Evolutionary conservation across 2,329 filamentous ascomycete species (phyloP).

Genomic region (Tolypocladium sp.): DNA sequence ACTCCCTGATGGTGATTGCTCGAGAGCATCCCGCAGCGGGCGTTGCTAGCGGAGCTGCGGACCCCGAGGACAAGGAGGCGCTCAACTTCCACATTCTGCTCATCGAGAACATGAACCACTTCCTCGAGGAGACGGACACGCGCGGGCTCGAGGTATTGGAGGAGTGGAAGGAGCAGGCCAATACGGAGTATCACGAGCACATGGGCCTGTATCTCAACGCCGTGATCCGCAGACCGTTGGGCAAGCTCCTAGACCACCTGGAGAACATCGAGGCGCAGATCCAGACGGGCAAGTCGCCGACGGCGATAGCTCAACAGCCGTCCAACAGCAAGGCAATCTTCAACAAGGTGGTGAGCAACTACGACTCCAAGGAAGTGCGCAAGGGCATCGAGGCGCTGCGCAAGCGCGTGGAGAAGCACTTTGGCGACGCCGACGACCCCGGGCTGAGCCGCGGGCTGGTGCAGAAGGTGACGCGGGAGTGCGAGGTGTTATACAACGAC

Average conservation of each 20-base stretch:
- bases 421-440: constrained; percentile 78
- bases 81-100: constrained; percentile 95
- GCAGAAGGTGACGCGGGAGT: constrained; percentile 47
- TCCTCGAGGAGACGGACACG: constrained; percentile 81
- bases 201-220: constrained; percentile 79
- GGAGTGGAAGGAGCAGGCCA: constrained; percentile 73
- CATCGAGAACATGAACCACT: constrained; percentile 99
- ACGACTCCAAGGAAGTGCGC: constrained; percentile 77
- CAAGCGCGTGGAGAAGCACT: constrained; percentile 95
- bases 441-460: constrained; percentile 52
- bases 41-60: constrained; percentile 33
- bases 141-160: constrained; percentile 66
- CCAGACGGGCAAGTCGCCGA: constrained; percentile 47
- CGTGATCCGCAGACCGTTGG: constrained; percentile 80
- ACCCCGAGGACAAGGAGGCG: constrained; percentile 85
- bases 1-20: constrained; percentile 91
- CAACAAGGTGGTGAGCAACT: constrained; percentile 73
- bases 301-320: constrained; percentile 65
- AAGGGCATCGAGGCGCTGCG: constrained; percentile 84
- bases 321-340: constrained; percentile 76
- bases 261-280: constrained; percentile 76
- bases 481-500: constrained; percentile 53
- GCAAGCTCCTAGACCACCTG: constrained; percentile 83
- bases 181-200: constrained; percentile 74
- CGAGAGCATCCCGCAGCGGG: constrained; percentile 51